Evolutionary conservation across 768 basidiomycete species (phyloP), one percentile per base, ranked within the genome.

Genomic region (Tephrocybe sp.): DNA sequence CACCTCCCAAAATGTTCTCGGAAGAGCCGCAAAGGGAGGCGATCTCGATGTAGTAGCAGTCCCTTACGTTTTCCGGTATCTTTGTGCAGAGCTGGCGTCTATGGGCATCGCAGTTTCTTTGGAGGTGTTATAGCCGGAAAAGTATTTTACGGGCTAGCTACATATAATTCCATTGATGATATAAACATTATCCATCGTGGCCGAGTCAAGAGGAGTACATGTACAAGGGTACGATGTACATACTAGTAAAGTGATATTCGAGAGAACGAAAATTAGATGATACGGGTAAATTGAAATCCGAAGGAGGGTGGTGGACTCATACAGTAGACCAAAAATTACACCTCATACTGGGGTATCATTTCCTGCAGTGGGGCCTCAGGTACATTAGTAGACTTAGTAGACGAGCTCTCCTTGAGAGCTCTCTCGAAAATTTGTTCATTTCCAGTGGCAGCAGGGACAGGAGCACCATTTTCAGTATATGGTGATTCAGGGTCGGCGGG

Each of bases 81-180:
- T 98, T 10, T 94, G 95, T 64, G 90, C 95, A 2, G 97, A 99
- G 72, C 73, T 99, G 59, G 95, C 95, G n/a, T 88, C 92, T 15
- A 98, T 98, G 96, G 96, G 97, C 40, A 98, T 99, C 61, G 84
- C 88, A 30, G 80, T 98, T 45, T 90, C 91, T 42, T 70, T 98
- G 43, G 85, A 90, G 64, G 82, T 95, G 46, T 79, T 68, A 45
- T 90, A 70, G 66, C 42, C 43, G 40, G 23, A 34, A 53, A 51
- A 51, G 48, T 53, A 51, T 18, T 28, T 30, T 43, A 47, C n/a
- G 38, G 41, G 14, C n/a, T 40, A 40, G 25, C 44, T 39, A 50
- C 36, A 53, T 39, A 20, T 56, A 52, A 53, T 50, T 57, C 50
- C 51, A 26, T 17, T 45, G 40, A 24, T 44, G 36, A 45, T 44